Conservation (phyloP, 116 monocot species). For the Trichopus zeylanicus region DNA sequence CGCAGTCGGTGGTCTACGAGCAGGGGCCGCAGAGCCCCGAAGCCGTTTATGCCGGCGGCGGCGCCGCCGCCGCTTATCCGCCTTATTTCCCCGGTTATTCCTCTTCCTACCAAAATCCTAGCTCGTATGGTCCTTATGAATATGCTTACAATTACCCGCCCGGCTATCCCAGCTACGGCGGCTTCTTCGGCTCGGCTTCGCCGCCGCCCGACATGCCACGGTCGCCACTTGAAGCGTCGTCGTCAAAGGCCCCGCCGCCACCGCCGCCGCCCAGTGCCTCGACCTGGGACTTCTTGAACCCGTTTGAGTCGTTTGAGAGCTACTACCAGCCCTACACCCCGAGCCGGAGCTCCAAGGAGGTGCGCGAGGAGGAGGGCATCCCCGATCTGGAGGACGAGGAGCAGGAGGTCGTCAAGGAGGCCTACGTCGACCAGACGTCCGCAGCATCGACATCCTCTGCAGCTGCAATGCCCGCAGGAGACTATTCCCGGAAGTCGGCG, state of each 20-base stretch:
- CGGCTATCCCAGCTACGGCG: conserved; percentile 15
- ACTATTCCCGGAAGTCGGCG: no score
- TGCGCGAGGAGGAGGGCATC: conserved; percentile 93
- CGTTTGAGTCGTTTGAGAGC: conserved; percentile 54
- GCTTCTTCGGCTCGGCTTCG: conserved; percentile 28
- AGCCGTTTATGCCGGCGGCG: no score
- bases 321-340: conserved; percentile 51
- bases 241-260: conserved; percentile 40
- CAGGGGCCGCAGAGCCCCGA: no score
- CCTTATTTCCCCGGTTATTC: no score
- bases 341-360: conserved; percentile 56
- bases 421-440: conserved; percentile 32
- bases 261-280: conserved; percentile 67
- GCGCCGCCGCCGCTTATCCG: no score
- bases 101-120: conserved; percentile 12
- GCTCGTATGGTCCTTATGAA: conserved; percentile 12
- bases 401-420: conserved; percentile 64
- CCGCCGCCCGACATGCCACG: conserved; percentile 11
- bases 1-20: conserved; percentile 45
- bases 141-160: conserved; percentile 11
- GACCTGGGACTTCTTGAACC: conserved; percentile 89
- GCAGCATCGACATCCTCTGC: conserved; percentile 13
- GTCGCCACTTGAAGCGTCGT: background rate
- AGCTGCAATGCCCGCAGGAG: no score
- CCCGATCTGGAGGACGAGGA: conserved; percentile 92